phyloP scores from a whole-genome alignment of 2,329 filamentous ascomycete species.

The Claviceps spartinae region DNA sequence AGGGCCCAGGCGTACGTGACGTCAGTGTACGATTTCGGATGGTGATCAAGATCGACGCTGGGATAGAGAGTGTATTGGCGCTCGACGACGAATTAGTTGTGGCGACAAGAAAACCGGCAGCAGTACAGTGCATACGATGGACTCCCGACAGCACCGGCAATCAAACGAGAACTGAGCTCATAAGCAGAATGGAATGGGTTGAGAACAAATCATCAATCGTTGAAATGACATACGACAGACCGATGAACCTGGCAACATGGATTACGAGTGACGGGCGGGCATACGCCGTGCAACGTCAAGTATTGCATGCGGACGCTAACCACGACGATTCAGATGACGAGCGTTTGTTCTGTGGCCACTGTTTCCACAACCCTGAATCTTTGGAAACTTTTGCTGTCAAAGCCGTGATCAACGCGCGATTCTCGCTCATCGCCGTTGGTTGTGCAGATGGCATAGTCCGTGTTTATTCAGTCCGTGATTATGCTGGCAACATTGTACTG shows the following conservation, averaged over 20 bases:
- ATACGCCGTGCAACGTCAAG: conserved; percentile 74
- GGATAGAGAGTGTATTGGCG: conserved; percentile 75
- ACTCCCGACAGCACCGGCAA: conserved; percentile 66
- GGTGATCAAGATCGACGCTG: conserved; percentile 96
- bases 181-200: conserved; percentile 78
- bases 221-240: conserved; percentile 86
- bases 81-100: conserved; percentile 88
- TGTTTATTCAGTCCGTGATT: conserved; percentile 89
- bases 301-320: conserved; percentile 23
- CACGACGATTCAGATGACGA: conserved; percentile 36
- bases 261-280: conserved; percentile 75
- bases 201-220: conserved; percentile 61
- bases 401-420: conserved; percentile 82
- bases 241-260: conserved; percentile 94
- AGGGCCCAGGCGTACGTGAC: conserved; percentile 70
- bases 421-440: conserved; percentile 82
- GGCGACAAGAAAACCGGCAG: conserved; percentile 78
- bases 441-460: conserved; percentile 66
- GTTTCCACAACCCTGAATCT: conserved; percentile 64
- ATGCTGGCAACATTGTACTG: conserved; percentile 77
- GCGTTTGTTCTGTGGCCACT: conserved; percentile 76
- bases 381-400: conserved; percentile 50
- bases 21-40: conserved; percentile 86
- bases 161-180: conserved; percentile 81
- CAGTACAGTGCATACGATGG: conserved; percentile 96